Base-by-base conservation (phyloP, 306 rosid species). In the Gynostemma pentaphyllum region DNA sequence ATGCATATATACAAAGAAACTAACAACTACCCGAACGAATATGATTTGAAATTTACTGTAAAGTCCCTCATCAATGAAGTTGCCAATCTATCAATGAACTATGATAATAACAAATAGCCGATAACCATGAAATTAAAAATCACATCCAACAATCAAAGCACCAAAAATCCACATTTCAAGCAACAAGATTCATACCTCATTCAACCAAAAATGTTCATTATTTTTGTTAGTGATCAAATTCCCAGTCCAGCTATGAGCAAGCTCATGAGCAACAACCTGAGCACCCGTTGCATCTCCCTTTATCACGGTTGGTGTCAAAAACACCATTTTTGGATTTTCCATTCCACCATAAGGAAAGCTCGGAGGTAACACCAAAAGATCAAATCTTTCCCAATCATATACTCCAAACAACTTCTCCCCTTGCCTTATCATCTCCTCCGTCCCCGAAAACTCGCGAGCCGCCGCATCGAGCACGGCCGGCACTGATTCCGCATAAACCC, bases 171-270 rank as follows among this genome's bases (percentile, higher is more conserved):
- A 9, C 22, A 16, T 5, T 34, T 2, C 0, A 8, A 16, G 30
- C 55, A 22, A 29, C 13, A 56, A 56, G n/a, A 7, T 1, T 1
- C 10, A 6, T 79, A 89, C 96, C 98, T 92, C 96, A 53, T 92
- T 92, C 77, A 92, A 55, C 99, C 99, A 92, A 66, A 92, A 88
- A 70, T 92, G 99, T 10, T 92, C 99, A 1, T 88, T 86, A 53
- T 80, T 88, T 74, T 76, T 86, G 83, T 92, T 92, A 12, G 95
- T 92, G 81, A 92, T 86, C 81, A 92, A 75, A 55, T 92, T 92
- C 32, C 99, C 99, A 9, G 99, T 92, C 95, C 99, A 88, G 66
- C 99, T 92, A 51, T 92, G 99, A 37, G 95, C 96, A 68, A 92
- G 94, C 54, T 88, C 96, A 24, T 88, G 99, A 36, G 95, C 99